Evolutionary conservation across 164 flowering plant genomes (phyloP).

Genomic region (Sedum album): DNA sequence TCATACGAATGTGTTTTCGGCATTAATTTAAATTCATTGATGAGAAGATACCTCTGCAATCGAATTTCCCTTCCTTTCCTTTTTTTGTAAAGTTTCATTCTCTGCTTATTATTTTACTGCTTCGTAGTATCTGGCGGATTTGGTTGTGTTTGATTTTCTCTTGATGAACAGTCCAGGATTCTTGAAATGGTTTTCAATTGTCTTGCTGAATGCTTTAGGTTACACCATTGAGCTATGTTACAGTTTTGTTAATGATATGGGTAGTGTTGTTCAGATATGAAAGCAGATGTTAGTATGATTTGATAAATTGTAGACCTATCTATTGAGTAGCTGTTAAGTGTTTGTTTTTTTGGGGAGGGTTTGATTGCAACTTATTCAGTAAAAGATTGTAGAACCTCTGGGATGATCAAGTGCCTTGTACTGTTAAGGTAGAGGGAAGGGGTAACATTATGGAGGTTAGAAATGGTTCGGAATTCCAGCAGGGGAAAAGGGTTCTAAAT

Average conservation of each 20-base stretch:
- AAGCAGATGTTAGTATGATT: background rate
- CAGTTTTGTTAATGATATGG: background rate
- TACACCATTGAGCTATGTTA: background rate
- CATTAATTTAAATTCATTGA: no score
- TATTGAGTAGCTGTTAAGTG: background rate
- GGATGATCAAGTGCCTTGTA: background rate
- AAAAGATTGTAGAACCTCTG: background rate
- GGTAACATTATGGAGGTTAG: constrained; percentile 55
- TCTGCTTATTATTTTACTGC: background rate
- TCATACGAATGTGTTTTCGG: background rate
- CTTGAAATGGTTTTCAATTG: background rate
- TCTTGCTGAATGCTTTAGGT: background rate
- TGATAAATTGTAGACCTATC: background rate
- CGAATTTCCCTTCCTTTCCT: no score
- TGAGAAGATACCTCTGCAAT: no score
- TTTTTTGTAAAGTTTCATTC: no score
- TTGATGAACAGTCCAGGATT: background rate
- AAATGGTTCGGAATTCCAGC: constrained; percentile 58
- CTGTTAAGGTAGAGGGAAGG: constrained; percentile 82
- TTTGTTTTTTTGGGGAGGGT: background rate
- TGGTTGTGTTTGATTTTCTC: background rate
- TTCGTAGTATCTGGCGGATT: background rate
- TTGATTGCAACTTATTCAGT: background rate
- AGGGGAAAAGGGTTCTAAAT: constrained; percentile 65
- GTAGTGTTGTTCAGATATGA: background rate